Evolutionary conservation across 2,329 filamentous ascomycete species (phyloP), one percentile per base, ranked within the genome.

Genomic region (Cordyceps militaris): DNA sequence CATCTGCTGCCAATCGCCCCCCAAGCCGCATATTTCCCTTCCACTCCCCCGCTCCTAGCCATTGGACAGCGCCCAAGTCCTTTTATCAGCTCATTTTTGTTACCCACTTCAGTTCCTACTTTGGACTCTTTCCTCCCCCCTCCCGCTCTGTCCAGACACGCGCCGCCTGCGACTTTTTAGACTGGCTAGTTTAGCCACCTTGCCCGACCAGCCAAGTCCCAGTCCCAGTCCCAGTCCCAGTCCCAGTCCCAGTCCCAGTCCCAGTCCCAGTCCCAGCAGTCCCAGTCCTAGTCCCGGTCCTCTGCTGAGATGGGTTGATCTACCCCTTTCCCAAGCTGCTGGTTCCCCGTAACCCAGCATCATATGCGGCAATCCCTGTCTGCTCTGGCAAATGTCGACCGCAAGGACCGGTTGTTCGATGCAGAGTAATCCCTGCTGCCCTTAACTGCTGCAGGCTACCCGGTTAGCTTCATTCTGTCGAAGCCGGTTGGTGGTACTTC

Each of bases 21-120:
- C 44, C 26, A 48, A 49, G 58, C 42, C 16, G 42, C 56, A 46
- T 44, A 46, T 57, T 51, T 40, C 46, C 55, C 32, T 46, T 46
- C 48, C 58, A 53, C 48, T 34, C 38, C 57, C 54, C 53, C 48
- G 51, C 53, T 48, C 52, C 44, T 56, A 23, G 24, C 40, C 40
- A 49, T 50, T 47, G 52, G 34, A 23, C n/a, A 60, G 42, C 34
- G 53, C 43, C 54, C 11, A 52, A 51, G 46, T 52, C 19, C 40
- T 19, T 53, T 59, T 56, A 59, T 56, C 58, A 59, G 58, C 58
- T 59, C 58, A 59, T 56, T 59, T 56, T 56, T 40, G 10, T 32
- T 56, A 52, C 40, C 52, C 57, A 56, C 57, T 59, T 49, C 44
- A 48, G 26, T 49, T 54, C 43, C 49, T 59, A 54, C 51, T 48